phyloP scores from a whole-genome alignment of 2,329 filamentous ascomycete genomes.

The Pseudogymnoascus verrucosus region DNA sequence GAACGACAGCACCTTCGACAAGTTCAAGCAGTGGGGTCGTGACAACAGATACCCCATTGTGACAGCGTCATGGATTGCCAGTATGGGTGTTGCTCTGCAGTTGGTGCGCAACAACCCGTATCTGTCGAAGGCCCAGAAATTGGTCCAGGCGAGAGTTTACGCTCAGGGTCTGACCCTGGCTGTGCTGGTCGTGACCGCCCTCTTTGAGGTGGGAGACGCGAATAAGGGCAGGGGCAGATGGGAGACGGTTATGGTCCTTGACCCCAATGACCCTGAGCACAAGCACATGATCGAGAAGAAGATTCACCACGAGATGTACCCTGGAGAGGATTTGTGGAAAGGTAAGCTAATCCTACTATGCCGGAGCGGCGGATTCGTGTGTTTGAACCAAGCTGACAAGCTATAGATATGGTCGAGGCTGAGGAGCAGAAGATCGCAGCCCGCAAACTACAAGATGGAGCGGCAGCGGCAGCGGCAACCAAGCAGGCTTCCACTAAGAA shows the following conservation, averaged over 20 bases:
- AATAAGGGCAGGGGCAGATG: slow-evolving; percentile 68
- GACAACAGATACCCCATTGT: slow-evolving; percentile 63
- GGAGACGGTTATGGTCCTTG: slow-evolving; percentile 75
- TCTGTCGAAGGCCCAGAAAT: slow-evolving; percentile 55
- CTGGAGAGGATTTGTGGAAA: slow-evolving; percentile 89
- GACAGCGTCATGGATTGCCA: slow-evolving; percentile 57
- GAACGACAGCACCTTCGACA: slow-evolving; percentile 31
- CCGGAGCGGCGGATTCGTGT: neutral
- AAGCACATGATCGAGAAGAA: slow-evolving; percentile 79
- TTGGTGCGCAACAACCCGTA: slow-evolving; percentile 58
- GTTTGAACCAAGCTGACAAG: slow-evolving; percentile 14
- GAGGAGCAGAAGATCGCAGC: slow-evolving; percentile 58
- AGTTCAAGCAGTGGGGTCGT: slow-evolving; percentile 61
- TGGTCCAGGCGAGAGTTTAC: slow-evolving; percentile 70
- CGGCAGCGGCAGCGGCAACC: neutral
- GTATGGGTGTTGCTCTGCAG: slow-evolving; percentile 54
- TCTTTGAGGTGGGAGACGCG: slow-evolving; percentile 66
- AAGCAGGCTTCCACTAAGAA: neutral
- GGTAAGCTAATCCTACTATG: slow-evolving; percentile 40
- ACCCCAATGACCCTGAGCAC: slow-evolving; percentile 75
- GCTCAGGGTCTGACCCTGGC: slow-evolving; percentile 64
- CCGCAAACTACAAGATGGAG: slow-evolving; percentile 14
- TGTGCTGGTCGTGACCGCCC: slow-evolving; percentile 58
- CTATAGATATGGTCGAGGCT: slow-evolving; percentile 69
- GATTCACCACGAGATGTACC: slow-evolving; percentile 79